phyloP scores from a whole-genome alignment of 2,329 filamentous ascomycete species.

The Hypoxylon sp. region DNA sequence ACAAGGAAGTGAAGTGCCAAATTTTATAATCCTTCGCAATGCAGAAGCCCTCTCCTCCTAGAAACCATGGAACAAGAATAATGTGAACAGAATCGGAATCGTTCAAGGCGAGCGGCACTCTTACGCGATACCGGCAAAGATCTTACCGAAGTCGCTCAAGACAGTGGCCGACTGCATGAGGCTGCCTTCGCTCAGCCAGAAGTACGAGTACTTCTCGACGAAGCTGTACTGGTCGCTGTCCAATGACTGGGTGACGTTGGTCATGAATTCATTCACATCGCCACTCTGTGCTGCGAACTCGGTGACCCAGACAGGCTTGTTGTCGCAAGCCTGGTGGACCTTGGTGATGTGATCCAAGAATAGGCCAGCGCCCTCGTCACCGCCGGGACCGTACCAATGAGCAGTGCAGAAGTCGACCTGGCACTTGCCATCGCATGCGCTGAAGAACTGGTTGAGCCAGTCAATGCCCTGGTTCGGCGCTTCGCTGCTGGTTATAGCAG shows the following conservation, averaged over 20 bases:
- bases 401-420: constrained; percentile 70
- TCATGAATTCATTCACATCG: constrained; percentile 63
- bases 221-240: constrained; percentile 61
- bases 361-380: constrained; percentile 56
- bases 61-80: constrained; percentile 42
- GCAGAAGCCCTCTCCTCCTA: constrained; percentile 24
- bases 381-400: constrained; percentile 72
- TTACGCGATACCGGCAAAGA: constrained; percentile 60
- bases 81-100: constrained; percentile 22
- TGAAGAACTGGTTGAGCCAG: constrained; percentile 68
- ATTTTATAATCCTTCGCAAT: constrained; percentile 35
- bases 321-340: constrained; percentile 60
- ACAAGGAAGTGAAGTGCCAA: constrained; percentile 37
- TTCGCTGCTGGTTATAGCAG: constrained; percentile 72
- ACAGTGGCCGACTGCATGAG: constrained; percentile 56
- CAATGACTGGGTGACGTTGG: constrained; percentile 61
- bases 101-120: neutral
- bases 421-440: constrained; percentile 65
- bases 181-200: constrained; percentile 61
- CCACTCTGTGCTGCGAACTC: constrained; percentile 70
- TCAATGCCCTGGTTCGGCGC: constrained; percentile 62
- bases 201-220: constrained; percentile 70
- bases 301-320: constrained; percentile 71
- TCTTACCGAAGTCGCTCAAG: constrained; percentile 62
- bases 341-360: constrained; percentile 68